phyloP scores from a whole-genome alignment of 2,329 filamentous ascomycete species.

The Fusarium metavorans region DNA sequence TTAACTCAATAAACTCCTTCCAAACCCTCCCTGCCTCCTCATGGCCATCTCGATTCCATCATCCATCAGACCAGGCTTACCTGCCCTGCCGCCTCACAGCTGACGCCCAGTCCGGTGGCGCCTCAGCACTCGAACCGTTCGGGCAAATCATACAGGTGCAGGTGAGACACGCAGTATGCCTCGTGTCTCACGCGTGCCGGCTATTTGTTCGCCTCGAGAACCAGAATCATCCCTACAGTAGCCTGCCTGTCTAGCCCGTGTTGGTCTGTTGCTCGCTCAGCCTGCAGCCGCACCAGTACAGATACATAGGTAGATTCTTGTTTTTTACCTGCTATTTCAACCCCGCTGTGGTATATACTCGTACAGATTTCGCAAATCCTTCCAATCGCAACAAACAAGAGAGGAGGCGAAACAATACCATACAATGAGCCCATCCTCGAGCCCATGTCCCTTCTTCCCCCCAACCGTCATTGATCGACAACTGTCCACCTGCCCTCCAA shows the following conservation, averaged over 20 bases:
- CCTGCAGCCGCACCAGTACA: not conserved
- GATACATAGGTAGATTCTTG: conserved; percentile 28
- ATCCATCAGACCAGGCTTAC: not conserved
- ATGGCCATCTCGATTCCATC: not conserved
- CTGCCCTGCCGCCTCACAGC: not conserved
- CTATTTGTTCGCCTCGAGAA: not conserved
- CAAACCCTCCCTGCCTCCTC: not conserved
- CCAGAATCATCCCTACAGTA: conserved; percentile 13
- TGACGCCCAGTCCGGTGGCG: not conserved
- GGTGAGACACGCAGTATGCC: conserved; percentile 27
- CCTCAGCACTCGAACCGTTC: conserved; percentile 8
- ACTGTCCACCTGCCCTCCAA: not conserved
- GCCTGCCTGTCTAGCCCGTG: not conserved
- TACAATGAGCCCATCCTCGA: conserved; percentile 7
- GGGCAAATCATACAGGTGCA: conserved; percentile 14
- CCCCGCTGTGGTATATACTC: conserved; percentile 39
- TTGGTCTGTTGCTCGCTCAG: not conserved
- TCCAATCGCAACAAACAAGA: conserved; percentile 5
- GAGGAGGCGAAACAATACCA: conserved; percentile 6
- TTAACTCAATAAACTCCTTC: not conserved
- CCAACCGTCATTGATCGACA: not conserved
- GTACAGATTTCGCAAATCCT: conserved; percentile 26
- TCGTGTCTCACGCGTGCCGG: conserved; percentile 17
- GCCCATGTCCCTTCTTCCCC: not conserved
- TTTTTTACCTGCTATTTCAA: conserved; percentile 36